These are phyloP conservation scores for Penstemon barbatus DNA, from an alignment of 257 asterid species.

Conservation along the genomic window DNA sequence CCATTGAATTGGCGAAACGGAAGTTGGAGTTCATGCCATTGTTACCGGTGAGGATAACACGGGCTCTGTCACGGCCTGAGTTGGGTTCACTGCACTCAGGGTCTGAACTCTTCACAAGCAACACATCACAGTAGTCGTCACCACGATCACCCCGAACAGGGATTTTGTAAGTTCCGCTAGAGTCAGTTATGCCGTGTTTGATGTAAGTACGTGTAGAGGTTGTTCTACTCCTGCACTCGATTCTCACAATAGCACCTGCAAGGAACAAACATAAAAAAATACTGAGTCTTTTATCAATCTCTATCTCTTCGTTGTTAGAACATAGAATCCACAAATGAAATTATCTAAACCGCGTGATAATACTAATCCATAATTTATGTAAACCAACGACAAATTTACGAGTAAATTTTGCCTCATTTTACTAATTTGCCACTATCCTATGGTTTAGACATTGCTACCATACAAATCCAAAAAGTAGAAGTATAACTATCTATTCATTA, in stretches of 20 bases:
- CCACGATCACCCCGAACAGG: slow-evolving; percentile 54
- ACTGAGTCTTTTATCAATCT: not conserved
- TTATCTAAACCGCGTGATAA: too few species aligned
- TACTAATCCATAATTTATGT: too few species aligned
- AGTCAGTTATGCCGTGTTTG: slow-evolving; percentile 36
- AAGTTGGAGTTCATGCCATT: slow-evolving; percentile 59
- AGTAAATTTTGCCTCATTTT: too few species aligned
- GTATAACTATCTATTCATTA: too few species aligned
- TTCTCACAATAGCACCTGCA: slow-evolving; percentile 53
- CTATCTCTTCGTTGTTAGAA: too few species aligned
- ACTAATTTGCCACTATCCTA: too few species aligned
- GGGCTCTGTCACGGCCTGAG: slow-evolving; percentile 72
- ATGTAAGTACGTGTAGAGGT: slow-evolving; percentile 34
- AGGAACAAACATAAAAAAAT: not conserved
- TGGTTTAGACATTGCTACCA: too few species aligned
- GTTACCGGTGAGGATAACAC: slow-evolving; percentile 66
- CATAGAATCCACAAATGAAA: too few species aligned
- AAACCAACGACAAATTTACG: too few species aligned
- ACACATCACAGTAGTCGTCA: slow-evolving; percentile 62
- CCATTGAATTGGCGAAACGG: slow-evolving; percentile 68
- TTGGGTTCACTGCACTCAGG: slow-evolving; percentile 45
- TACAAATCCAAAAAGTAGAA: too few species aligned
- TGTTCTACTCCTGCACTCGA: slow-evolving; percentile 58
- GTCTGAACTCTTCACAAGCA: slow-evolving; percentile 49
- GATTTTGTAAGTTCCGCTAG: slow-evolving; percentile 53